Conservation (phyloP, 139 green algal genomes). For the Mesotaenium endlicherianum region DNA sequence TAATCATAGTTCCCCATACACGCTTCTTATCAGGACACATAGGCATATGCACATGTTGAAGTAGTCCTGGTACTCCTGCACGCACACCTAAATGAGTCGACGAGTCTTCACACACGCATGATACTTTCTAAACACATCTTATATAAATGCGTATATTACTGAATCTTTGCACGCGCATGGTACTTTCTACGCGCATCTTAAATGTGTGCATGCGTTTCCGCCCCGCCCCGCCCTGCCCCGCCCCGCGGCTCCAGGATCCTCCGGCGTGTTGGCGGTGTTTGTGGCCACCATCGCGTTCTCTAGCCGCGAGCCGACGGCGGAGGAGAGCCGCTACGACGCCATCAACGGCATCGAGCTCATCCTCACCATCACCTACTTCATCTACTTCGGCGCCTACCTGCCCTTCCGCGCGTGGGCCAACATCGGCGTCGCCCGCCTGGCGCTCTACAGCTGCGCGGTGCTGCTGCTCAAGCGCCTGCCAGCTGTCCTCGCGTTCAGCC, state of each 20-base stretch:
- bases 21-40: too few relatives aligned
- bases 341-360: conserved; percentile 40
- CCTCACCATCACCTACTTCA: conserved; percentile 32
- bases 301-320: conserved; percentile 19
- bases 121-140: too few relatives aligned
- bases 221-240: not conserved
- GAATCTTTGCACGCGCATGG: too few relatives aligned
- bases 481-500: conserved; percentile 6
- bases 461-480: conserved; percentile 17
- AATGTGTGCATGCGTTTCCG: too few relatives aligned
- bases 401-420: conserved; percentile 9
- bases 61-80: too few relatives aligned
- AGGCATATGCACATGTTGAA: too few relatives aligned
- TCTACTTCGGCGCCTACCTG: conserved; percentile 25
- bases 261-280: conserved; percentile 21
- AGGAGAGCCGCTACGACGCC: conserved; percentile 31
- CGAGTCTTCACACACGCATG: too few relatives aligned
- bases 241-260: not conserved
- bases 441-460: not conserved
- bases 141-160: too few relatives aligned
- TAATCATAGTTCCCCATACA: too few relatives aligned
- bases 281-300: conserved; percentile 14
- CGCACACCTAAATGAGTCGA: too few relatives aligned
- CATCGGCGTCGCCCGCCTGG: conserved; percentile 15
- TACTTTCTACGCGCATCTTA: too few relatives aligned